Evolutionary conservation across 2,329 filamentous ascomycete genomes (phyloP).

Genomic region (Hymenoscyphus occultus): DNA sequence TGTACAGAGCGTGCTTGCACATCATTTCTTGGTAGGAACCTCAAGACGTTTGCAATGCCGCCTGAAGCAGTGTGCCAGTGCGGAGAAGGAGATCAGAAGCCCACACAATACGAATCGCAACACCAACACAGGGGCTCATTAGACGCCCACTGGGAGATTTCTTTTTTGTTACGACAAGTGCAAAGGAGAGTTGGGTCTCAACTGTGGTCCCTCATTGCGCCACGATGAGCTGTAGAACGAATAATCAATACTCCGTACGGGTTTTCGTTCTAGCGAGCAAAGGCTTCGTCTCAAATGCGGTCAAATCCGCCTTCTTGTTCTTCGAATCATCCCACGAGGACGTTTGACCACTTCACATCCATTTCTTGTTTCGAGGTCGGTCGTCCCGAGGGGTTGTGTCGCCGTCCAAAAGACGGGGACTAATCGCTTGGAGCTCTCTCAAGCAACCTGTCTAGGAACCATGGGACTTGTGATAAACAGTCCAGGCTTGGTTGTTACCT

Average conservation of each 20-base stretch:
- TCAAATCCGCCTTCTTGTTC: neutral
- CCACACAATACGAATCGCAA: neutral
- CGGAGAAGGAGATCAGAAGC: neutral
- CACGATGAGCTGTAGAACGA: neutral
- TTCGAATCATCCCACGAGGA: neutral
- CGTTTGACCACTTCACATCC: neutral
- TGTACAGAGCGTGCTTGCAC: neutral
- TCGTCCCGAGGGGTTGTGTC: neutral
- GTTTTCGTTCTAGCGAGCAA: neutral
- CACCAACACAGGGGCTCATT: neutral
- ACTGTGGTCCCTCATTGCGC: neutral
- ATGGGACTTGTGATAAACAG: neutral
- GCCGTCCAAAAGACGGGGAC: neutral
- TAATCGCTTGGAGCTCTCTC: neutral
- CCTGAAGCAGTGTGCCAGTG: neutral
- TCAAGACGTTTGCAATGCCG: neutral
- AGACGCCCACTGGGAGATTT: neutral
- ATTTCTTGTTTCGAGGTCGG: neutral
- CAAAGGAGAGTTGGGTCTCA: neutral
- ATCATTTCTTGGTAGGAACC: neutral
- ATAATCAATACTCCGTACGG: neutral
- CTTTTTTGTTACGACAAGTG: neutral
- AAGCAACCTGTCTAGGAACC: neutral
- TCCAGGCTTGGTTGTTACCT: slow-evolving; percentile 3
- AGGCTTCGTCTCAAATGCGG: neutral